These are phyloP conservation scores for Sphagnum fallax DNA, from an alignment of 228 moss, liverwort and hornwort genomes.

Conservation along the genomic window DNA sequence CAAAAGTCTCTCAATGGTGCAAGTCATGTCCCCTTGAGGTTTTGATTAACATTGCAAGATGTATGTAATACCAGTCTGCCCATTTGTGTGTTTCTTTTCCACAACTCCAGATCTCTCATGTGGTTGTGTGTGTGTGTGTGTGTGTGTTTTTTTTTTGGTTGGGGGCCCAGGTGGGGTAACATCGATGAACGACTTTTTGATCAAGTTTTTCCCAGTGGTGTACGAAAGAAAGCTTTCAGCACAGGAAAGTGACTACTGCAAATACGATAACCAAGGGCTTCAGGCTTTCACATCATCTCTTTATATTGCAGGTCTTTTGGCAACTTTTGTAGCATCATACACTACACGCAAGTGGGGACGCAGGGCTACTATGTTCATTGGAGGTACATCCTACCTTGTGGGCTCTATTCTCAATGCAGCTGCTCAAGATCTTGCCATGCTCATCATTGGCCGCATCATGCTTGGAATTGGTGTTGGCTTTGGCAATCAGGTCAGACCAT, in stretches of 20 bases:
- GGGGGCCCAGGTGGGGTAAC: slow-evolving; percentile 27
- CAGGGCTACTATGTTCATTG: slow-evolving; percentile 21
- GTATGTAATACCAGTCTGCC: background rate
- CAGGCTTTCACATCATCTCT: slow-evolving; percentile 46
- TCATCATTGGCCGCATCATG: slow-evolving; percentile 40
- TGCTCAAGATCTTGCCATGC: slow-evolving; percentile 31
- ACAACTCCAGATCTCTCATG: background rate
- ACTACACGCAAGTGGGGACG: slow-evolving; percentile 24
- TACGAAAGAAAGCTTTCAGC: background rate
- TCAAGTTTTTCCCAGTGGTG: slow-evolving; percentile 32
- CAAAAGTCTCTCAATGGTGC: background rate
- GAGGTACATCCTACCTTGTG: slow-evolving; percentile 18
- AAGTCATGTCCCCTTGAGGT: background rate
- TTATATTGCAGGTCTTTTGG: slow-evolving; percentile 39
- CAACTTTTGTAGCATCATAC: slow-evolving; percentile 20
- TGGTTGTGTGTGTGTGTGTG: background rate
- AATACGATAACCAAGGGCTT: slow-evolving; percentile 20
- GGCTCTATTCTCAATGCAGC: slow-evolving; percentile 30
- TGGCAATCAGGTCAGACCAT: slow-evolving; percentile 29
- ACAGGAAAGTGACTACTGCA: slow-evolving; percentile 20
- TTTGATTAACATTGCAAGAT: background rate
- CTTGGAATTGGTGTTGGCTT: slow-evolving; percentile 51
- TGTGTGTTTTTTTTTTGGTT: background rate
- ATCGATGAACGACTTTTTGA: slow-evolving; percentile 24
- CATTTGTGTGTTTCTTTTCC: background rate